Base-by-base conservation (phyloP, 2,329 filamentous ascomycete species). In the Neonectria neomacrospora region DNA sequence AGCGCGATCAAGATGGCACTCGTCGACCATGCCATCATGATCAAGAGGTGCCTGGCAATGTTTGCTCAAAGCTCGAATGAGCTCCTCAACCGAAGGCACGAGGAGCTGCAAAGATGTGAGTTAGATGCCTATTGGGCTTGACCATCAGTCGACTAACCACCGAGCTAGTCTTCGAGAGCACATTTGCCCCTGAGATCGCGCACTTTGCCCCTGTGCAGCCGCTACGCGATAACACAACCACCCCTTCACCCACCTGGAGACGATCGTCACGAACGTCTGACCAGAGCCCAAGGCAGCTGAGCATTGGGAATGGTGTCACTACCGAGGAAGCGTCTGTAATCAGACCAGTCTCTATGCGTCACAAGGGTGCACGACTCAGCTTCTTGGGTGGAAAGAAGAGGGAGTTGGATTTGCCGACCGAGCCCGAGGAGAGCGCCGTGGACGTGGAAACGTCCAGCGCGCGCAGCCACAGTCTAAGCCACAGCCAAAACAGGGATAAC, bases 11-110 rank as follows among this genome's bases (percentile, higher is more conserved):
- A 91, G 73, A 91, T 94, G 76, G 92, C 93, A 1, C 84, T 98
- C 30, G 86, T 97, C 44, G 96, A 98, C 73, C 94, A 98, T 77
- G 93, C 93, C 3, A 86, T 97, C 63, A 90, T 93, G 77, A 89
- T 98, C 71, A 94, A 95, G 80, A 89, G 93, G 67, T 95, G 93
- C 72, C 79, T 98, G 66, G 83, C 83, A 4, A 84, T 89, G 70
- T 92, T 93, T 77, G 85, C 85, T 62, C 88, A 86, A 77, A 88
- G 84, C 80, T 85, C 78, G 41, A 88, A 86, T 77, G 87, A 82
- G 77, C 84, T 80, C 78, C 88, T 86, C 76, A 82, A 78, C 71
- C 82, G 79, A 65, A 82, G 80, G 47, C 81, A 86, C 32, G 84
- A 87, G 73, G 88, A 91, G 74, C 81, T 93, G 37, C 83, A 86